Conservation (phyloP, 306 rosid species). For the Dryas drummondii region DNA sequence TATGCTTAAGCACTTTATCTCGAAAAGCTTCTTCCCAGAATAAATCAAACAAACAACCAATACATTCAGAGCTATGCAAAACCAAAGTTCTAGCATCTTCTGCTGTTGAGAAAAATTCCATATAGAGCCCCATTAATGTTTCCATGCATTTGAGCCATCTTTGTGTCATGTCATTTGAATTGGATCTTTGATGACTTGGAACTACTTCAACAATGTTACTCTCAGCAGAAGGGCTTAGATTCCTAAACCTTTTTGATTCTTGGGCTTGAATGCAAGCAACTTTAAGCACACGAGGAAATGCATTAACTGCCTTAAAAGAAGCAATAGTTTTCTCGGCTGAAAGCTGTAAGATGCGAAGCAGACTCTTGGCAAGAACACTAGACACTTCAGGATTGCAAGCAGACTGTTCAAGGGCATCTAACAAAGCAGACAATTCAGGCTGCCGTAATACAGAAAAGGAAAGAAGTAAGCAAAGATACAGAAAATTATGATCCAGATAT, state of each 20-base stretch:
- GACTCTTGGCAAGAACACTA: conserved; percentile 63
- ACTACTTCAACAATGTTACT: conserved; percentile 30
- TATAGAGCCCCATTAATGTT: conserved; percentile 65
- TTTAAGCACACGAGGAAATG: conserved; percentile 76
- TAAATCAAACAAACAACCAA: conserved; percentile 80
- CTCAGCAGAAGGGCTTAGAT: conserved; percentile 35
- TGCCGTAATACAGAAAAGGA: conserved; percentile 32
- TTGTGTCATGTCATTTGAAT: conserved; percentile 38
- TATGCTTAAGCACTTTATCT: conserved; percentile 62
- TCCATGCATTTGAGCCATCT: conserved; percentile 62
- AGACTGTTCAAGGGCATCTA: conserved; percentile 82
- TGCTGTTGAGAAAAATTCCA: conserved; percentile 55
- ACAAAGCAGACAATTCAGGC: conserved; percentile 81
- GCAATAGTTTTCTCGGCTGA: conserved; percentile 78
- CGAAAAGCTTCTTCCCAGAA: conserved; percentile 92
- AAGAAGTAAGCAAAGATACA: conserved; percentile 27
- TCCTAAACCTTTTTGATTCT: conserved; percentile 59
- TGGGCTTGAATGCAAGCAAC: conserved; percentile 87
- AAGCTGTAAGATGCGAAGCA: conserved; percentile 63
- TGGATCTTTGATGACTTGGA: conserved; percentile 34
- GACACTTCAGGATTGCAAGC: conserved; percentile 76
- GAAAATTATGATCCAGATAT: conserved; percentile 13
- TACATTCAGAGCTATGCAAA: conserved; percentile 59
- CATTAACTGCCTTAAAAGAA: conserved; percentile 71
- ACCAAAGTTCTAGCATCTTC: conserved; percentile 67